Base-by-base conservation (phyloP, 176 grass and related monocot genomes). In the Puya raimondii region DNA sequence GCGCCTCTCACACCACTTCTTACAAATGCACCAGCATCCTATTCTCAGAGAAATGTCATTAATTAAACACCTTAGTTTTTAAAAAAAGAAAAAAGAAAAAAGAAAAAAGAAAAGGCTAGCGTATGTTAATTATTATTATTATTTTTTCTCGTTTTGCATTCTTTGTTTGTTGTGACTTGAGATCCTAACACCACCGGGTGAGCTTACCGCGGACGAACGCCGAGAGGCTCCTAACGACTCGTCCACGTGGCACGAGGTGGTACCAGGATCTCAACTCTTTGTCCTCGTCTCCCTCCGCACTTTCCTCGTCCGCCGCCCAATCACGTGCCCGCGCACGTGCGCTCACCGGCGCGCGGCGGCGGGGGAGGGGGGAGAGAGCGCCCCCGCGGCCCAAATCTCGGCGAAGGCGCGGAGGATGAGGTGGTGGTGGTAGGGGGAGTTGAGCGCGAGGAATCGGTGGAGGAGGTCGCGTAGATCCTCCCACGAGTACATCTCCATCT, bases 321-420 rank as follows among this genome's bases (percentile, higher is more conserved):
- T 12, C 33, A 72, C 66, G 56, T 1, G 27, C 33, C 11, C 11
- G 10, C 10, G 49, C 22, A 12, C 29, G 16, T 50, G 52, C 53
- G 64, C 51, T 58, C 77, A 56, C 20, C 10, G 1, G 27, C n/a
- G 27, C 53, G 9, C 53, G 15, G 48, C 21, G 49, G 7, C 26
- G 25, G 25, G 2, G 70, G 49, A 0, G 51, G 49, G 22, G 85
- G 71, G 9, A 68, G 63, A 64, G 73, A 68, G 17, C 85, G 63
- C 75, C 83, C 79, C 67, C 16, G 42, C 47, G 9, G 82, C 64
- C 81, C 94, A 97, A 75, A 97, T 79, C 81, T 97, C 94, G 53
- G 84, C 80, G 79, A 97, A 97, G 57, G 94, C 94, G n/a, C 84
- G 81, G 79, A 97, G 80, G 66, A 97, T 97, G 79, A 88, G 85